Conservation (phyloP, 1,284 basidiomycete genomes). For the Singerocomus inundabilis region DNA sequence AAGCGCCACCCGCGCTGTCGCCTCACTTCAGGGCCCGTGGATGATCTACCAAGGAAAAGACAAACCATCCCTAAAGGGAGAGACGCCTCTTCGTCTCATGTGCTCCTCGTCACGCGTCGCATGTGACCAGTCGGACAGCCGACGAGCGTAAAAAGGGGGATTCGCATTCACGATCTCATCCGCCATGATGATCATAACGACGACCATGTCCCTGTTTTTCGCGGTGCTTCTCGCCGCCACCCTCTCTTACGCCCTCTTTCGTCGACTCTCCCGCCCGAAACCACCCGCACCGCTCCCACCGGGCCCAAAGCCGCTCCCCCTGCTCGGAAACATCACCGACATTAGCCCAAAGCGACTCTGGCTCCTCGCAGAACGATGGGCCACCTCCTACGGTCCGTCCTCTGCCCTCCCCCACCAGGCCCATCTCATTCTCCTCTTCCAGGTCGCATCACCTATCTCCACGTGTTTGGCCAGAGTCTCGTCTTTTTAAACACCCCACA, state of each 20-base stretch:
- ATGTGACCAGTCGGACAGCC: not conserved
- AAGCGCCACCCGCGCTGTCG: no score
- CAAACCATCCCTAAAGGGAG: no score
- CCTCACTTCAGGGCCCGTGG: no score
- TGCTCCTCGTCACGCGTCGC: constrained; percentile 18
- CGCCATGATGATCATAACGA: constrained; percentile 16
- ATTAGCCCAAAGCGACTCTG: constrained; percentile 58
- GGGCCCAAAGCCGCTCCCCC: constrained; percentile 62
- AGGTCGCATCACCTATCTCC: constrained; percentile 67
- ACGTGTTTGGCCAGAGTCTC: constrained; percentile 61
- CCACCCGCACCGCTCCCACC: constrained; percentile 46
- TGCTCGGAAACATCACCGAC: constrained; percentile 62
- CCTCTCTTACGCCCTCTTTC: constrained; percentile 22
- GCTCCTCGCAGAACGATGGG: constrained; percentile 49
- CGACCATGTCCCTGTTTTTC: constrained; percentile 12
- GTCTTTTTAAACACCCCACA: constrained; percentile 63
- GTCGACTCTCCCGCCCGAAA: constrained; percentile 13
- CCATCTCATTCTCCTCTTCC: no score
- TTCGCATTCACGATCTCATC: no score
- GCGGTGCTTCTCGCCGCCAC: constrained; percentile 22
- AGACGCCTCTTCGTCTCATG: no score
- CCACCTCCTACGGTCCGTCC: constrained; percentile 47
- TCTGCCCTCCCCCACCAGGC: no score
- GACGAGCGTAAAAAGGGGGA: constrained; percentile 12
- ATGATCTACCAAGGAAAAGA: no score